These are phyloP conservation scores for Phytophthora rubi DNA, from an alignment of 352 stramenopile species.

Conservation along the genomic window DNA sequence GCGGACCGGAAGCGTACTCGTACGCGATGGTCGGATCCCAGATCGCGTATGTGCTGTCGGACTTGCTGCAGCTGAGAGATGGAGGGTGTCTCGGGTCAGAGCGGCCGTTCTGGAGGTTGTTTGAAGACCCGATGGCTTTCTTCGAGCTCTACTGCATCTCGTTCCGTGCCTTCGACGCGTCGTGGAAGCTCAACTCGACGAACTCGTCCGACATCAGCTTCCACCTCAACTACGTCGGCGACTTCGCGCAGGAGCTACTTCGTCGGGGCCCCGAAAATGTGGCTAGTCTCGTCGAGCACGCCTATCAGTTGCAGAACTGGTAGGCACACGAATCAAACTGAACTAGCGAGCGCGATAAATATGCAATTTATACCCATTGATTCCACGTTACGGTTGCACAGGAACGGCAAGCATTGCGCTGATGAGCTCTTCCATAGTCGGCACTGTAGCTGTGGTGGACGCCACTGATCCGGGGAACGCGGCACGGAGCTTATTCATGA, in stretches of 20 bases:
- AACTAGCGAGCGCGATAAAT: conserved; percentile 28
- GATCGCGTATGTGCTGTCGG: conserved; percentile 63
- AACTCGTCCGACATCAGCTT: conserved; percentile 62
- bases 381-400: conserved; percentile 18
- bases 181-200: conserved; percentile 56
- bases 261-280: conserved; percentile 70
- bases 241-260: conserved; percentile 79
- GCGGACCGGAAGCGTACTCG: conserved; percentile 59
- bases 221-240: conserved; percentile 73
- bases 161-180: conserved; percentile 76
- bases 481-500: conserved; percentile 46
- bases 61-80: conserved; percentile 79
- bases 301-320: conserved; percentile 83
- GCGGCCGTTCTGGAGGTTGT: conserved; percentile 84
- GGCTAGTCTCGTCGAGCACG: conserved; percentile 60
- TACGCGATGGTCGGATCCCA: conserved; percentile 65
- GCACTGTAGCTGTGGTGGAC: background rate
- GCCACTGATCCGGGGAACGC: conserved; percentile 21
- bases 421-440: conserved; percentile 40
- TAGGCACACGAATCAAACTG: conserved; percentile 28
- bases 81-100: conserved; percentile 75
- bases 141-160: conserved; percentile 83
- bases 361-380: conserved; percentile 39
- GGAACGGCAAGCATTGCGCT: conserved; percentile 29
- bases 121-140: conserved; percentile 86